Evolutionary conservation across 345 rosid genomes (phyloP), one percentile per base, ranked within the genome.

Genomic region (Arabidopsis suecica): DNA sequence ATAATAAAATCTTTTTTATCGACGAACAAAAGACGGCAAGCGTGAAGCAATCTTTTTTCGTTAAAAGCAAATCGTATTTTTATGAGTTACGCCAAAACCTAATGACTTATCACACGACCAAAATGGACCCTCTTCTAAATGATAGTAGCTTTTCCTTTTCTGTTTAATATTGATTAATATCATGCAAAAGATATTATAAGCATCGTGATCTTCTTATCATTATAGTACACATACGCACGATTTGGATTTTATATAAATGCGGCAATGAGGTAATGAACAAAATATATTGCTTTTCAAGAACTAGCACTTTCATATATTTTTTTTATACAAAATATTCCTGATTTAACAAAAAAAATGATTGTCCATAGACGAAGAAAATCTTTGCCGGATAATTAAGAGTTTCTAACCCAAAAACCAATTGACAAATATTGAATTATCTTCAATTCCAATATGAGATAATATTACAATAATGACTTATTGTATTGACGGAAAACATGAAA

Each of bases 21-120:
- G n/a, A 69, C 65, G 16, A 62, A 54, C 71, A 76, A 69, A 76
- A 62, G 71, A 63, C 75, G 80, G 80, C 80, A 64, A 75, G 55
- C 60, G 75, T 47, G 70, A 34, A 55, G 16, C 69, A 32, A 42
- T 53, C 58, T 68, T 16, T 6, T 56, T 44, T 41, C 9, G 25
- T 23, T 25, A 18, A 62, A 77, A 63, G 71, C 60, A 70, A 63
- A 28, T 48, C 37, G 22, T 77, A 64, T 71, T 71, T 71, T 71
- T 48, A 63, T 30, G 30, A 18, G 9, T 48, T 40, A 71, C 41
- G 30, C 66, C 61, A 55, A 63, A 63, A 56, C 36, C 32, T 70
- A 77, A 64, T 70, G 60, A 22, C 32, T 70, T 70, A 57, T 71
- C 66, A 57, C 67, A 70, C 80, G 80, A 56, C 54, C 44, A 9